Conservation (phyloP, 2,329 filamentous ascomycete species). For the Verticillium albo-atrum region DNA sequence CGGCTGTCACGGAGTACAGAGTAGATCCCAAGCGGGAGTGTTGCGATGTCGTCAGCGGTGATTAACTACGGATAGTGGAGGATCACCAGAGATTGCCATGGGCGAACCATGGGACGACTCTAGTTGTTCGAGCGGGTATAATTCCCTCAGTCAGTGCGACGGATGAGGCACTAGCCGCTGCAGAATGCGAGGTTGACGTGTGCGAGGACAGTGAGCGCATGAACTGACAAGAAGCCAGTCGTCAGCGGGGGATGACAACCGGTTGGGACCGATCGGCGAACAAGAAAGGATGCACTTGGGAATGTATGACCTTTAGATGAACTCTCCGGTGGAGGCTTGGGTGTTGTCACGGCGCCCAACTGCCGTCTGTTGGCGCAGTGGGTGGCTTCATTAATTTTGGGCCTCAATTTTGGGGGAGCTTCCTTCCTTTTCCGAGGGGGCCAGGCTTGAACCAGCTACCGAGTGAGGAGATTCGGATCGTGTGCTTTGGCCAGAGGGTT, state of each 20-base stretch:
- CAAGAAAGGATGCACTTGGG: neutral
- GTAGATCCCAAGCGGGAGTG: neutral
- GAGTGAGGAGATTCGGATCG: neutral
- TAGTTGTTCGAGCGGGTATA: neutral
- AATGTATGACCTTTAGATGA: neutral
- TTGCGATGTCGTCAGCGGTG: neutral
- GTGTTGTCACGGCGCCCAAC: neutral
- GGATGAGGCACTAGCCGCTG: neutral
- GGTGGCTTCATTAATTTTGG: neutral
- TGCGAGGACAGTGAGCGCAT: neutral
- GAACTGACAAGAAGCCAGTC: neutral
- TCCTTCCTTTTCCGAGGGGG: no score
- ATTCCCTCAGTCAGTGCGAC: neutral
- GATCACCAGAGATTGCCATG: neutral
- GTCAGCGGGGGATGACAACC: neutral
- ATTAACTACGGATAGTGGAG: neutral
- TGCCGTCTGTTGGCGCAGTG: neutral
- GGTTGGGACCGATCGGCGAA: neutral
- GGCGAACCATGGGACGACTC: neutral
- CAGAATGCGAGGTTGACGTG: neutral
- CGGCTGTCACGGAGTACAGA: neutral
- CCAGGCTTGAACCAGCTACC: no score
- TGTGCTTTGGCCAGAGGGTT: neutral
- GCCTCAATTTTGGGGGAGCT: no score
- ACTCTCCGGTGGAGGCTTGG: neutral